phyloP scores from a whole-genome alignment of 352 stramenopile genomes.

The Pythium oligandrum region DNA sequence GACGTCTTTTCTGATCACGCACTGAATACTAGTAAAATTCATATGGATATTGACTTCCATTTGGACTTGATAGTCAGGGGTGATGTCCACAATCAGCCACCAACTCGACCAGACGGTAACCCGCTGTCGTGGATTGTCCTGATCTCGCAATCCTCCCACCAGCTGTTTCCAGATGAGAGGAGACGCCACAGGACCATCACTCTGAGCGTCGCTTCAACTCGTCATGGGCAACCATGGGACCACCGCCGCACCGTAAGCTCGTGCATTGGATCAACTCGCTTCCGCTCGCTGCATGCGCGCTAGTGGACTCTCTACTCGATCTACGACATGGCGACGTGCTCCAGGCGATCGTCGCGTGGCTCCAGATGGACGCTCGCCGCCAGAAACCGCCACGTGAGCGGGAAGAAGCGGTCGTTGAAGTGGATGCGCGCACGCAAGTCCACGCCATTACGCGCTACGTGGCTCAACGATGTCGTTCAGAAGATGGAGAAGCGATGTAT shows the following conservation, averaged over 20 bases:
- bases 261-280: slow-evolving; percentile 77
- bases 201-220: too few relatives aligned
- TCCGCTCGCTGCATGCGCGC: slow-evolving; percentile 46
- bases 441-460: slow-evolving; percentile 33
- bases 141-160: too few relatives aligned
- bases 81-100: too few relatives aligned
- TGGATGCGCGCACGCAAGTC: slow-evolving; percentile 16
- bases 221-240: too few relatives aligned
- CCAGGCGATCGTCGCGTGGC: slow-evolving; percentile 34
- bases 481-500: slow-evolving; percentile 41
- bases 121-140: too few relatives aligned
- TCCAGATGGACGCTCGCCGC: slow-evolving; percentile 15
- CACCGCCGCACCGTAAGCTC: slow-evolving; percentile 23
- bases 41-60: too few relatives aligned
- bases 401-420: neutral
- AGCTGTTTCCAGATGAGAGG: too few relatives aligned
- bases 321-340: slow-evolving; percentile 62
- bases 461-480: slow-evolving; percentile 29
- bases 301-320: slow-evolving; percentile 50
- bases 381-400: neutral
- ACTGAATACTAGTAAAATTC: too few relatives aligned
- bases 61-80: too few relatives aligned
- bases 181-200: too few relatives aligned
- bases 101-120: too few relatives aligned
- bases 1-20: too few relatives aligned